Evolutionary conservation across 1,284 basidiomycete species (phyloP).

Genomic region (Marasmius fiardii): DNA sequence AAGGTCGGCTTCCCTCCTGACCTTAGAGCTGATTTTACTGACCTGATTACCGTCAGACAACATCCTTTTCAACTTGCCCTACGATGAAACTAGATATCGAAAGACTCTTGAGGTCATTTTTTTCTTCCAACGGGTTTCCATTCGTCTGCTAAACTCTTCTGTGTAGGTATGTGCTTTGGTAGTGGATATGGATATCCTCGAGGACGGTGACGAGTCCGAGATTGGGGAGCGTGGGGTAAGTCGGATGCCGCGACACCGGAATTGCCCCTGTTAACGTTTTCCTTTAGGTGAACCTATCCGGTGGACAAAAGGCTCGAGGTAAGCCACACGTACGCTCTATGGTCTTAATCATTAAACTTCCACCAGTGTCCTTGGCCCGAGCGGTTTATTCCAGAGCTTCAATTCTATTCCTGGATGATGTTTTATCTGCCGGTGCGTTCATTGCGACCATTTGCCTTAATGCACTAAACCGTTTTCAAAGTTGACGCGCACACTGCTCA

Average conservation of each 20-base stretch:
- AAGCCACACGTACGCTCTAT: conserved; percentile 13
- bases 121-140: conserved; percentile 1
- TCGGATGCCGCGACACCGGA: neutral
- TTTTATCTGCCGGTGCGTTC: conserved; percentile 63
- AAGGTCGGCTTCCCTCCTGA: conserved; percentile 41
- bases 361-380: conserved; percentile 80
- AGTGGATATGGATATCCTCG: conserved; percentile 85
- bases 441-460: conserved; percentile 1
- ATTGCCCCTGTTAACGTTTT: conserved; percentile 6
- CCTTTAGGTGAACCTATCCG: conserved; percentile 78
- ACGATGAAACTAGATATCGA: conserved; percentile 74
- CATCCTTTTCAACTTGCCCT: conserved; percentile 87
- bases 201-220: conserved; percentile 92
- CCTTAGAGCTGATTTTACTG: neutral
- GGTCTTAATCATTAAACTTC: neutral
- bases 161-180: conserved; percentile 44
- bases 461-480: conserved; percentile 17
- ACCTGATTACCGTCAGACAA: conserved; percentile 55
- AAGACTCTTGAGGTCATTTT: conserved; percentile 61
- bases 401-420: conserved; percentile 86
- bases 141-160: neutral
- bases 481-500: conserved; percentile 90
- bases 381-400: conserved; percentile 93
- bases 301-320: conserved; percentile 95
- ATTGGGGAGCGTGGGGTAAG: conserved; percentile 82